Base-by-base conservation (phyloP, 225 moss, liverwort and hornwort genomes). In the Thuidium tamariscinum region DNA sequence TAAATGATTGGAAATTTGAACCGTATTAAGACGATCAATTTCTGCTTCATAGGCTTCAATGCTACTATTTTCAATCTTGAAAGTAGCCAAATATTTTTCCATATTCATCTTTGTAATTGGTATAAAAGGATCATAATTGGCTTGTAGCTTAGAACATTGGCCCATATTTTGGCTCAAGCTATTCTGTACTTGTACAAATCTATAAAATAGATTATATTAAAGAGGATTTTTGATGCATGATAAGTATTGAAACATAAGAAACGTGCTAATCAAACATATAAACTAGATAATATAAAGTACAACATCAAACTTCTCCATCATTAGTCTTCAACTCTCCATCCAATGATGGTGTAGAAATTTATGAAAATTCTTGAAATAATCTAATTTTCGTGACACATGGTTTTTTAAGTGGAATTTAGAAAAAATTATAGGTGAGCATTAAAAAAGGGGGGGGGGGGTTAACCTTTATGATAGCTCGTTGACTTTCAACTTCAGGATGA, bases 21-120 rank as follows among this genome's bases (percentile, higher is more conserved):
- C 97, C 97, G 93, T 75, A 37, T 87, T 81, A 5, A 93, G 90
- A 23, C 90, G 92, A 36, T 89, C 73, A 22, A 97, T 90, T 61
- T 95, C 93, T 41, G n/a, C 52, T 85, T 96, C 95, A 39, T 92
- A 96, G 29, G 88, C 80, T 65, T 94, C 93, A 5, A 96, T 90
- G 64, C 69, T 70, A 82, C 89, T 87, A 79, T 93, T 91, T 65
- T 52, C 66, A 74, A 76, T 76, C 82, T 91, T 92, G 26, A 87
- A 96, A 32, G 61, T 1, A 60, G 49, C 14, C 69, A 96, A 74
- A 83, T 94, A 96, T 29, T 90, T 85, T 10, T 89, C 87, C 69
- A 89, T 79, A 34, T 83, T 46, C 3, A 86, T 91, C 82, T 87
- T 39, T 56, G 89, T 69, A 27, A 97, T 76, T 30, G 88, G 65